Conservation (phyloP, 2,329 filamentous ascomycete genomes). For the Nigrospora sphaerica region DNA sequence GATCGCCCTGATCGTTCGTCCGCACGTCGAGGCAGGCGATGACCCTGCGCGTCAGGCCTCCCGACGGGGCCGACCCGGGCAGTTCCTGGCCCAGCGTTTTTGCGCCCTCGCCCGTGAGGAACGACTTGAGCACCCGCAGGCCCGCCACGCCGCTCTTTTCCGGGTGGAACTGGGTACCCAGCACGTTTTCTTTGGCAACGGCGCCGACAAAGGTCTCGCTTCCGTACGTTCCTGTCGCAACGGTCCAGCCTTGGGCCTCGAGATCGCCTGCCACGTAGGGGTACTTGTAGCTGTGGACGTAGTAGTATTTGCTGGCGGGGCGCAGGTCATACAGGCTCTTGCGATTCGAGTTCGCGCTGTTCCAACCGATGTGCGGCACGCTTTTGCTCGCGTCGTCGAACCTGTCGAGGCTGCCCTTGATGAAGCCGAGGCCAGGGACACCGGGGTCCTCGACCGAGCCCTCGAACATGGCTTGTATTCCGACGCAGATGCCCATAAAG, state of each 20-base stretch:
- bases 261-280: slow-evolving; percentile 68
- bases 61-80: slow-evolving; percentile 25
- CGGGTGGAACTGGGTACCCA: slow-evolving; percentile 94
- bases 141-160: slow-evolving; percentile 94
- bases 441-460: slow-evolving; percentile 72
- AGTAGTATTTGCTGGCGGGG: slow-evolving; percentile 91
- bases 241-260: slow-evolving; percentile 77
- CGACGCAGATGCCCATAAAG: slow-evolving; percentile 97
- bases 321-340: slow-evolving; percentile 66
- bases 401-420: slow-evolving; percentile 63
- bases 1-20: slow-evolving; percentile 85
- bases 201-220: slow-evolving; percentile 87
- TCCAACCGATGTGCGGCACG: slow-evolving; percentile 99
- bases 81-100: slow-evolving; percentile 36
- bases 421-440: slow-evolving; percentile 67
- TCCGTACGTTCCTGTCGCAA: slow-evolving; percentile 87
- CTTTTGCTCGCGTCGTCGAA: slow-evolving; percentile 76
- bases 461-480: slow-evolving; percentile 82
- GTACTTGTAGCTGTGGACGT: slow-evolving; percentile 90
- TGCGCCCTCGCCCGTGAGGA: slow-evolving; percentile 65
- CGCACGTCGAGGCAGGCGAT: slow-evolving; percentile 96
- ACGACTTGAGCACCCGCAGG: slow-evolving; percentile 74
- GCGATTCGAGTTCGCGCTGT: slow-evolving; percentile 65
- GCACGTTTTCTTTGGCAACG: slow-evolving; percentile 74
- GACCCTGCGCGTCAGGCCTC: slow-evolving; percentile 83